Conservation (phyloP, 2,329 filamentous ascomycete species). For the Aspergillus jensenii region DNA sequence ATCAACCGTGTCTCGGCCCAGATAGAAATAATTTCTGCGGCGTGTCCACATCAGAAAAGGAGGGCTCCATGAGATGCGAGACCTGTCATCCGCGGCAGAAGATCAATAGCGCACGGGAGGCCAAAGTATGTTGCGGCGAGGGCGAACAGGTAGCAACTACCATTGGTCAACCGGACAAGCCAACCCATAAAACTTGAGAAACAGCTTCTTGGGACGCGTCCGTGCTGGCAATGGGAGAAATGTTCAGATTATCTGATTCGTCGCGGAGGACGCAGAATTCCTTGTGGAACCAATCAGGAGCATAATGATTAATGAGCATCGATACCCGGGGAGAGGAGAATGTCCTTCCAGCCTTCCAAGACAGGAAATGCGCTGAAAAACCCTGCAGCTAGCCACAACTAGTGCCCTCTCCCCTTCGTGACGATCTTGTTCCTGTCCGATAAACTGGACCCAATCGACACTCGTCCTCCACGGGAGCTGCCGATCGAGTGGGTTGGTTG, state of each 20-base stretch:
- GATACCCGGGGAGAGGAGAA: not conserved
- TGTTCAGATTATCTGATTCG: not conserved
- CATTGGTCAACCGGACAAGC: conserved; percentile 9
- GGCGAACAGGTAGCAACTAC: conserved; percentile 4
- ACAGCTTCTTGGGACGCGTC: not conserved
- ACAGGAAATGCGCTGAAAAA: not conserved
- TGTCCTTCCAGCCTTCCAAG: not conserved
- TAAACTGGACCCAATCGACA: not conserved
- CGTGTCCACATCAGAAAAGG: not conserved
- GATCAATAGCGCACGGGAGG: conserved; percentile 6
- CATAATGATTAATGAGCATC: not conserved
- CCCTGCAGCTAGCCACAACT: conserved; percentile 12
- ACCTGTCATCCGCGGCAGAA: conserved; percentile 27
- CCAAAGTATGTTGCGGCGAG: conserved; percentile 16
- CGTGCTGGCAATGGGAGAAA: not conserved
- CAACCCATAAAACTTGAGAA: not conserved
- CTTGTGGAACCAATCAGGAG: not conserved
- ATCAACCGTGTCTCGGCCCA: not conserved
- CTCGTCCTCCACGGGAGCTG: conserved; percentile 1
- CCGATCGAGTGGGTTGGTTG: conserved; percentile 9
- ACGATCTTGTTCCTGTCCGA: conserved; percentile 6
- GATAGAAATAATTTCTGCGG: conserved; percentile 4
- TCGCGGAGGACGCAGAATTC: not conserved
- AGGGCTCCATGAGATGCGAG: conserved; percentile 17
- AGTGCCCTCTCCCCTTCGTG: conserved; percentile 9